Evolutionary conservation across 768 basidiomycete genomes (phyloP).

Genomic region (Myochromella boudieri): DNA sequence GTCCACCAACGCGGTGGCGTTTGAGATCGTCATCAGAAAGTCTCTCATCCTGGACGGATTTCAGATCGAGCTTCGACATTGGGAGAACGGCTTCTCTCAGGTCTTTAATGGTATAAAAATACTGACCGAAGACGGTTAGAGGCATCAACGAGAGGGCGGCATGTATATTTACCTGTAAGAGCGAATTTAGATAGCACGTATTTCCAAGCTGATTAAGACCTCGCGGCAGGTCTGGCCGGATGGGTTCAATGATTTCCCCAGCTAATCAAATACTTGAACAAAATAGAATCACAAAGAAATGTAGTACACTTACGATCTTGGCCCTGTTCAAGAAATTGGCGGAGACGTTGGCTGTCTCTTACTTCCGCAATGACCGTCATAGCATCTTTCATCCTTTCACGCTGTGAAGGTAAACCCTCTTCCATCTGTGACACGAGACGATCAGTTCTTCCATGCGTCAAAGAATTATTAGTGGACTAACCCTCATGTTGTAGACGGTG

Average conservation of each 20-base stretch:
- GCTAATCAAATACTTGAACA: conserved; percentile 38
- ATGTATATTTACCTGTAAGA: conserved; percentile 54
- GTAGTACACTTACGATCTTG: conserved; percentile 63
- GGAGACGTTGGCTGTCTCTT: conserved; percentile 69
- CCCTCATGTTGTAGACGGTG: conserved; percentile 70
- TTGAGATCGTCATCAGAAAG: conserved; percentile 79
- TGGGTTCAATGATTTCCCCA: conserved; percentile 57
- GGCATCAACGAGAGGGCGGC: background rate
- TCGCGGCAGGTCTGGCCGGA: conserved; percentile 69
- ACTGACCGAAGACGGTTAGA: conserved; percentile 43
- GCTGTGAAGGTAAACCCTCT: conserved; percentile 66
- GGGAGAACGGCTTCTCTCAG: conserved; percentile 73
- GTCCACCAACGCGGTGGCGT: conserved; percentile 84
- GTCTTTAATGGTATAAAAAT: conserved; percentile 95
- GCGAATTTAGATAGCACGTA: conserved; percentile 84
- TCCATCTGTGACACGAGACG: conserved; percentile 48
- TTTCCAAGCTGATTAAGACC: conserved; percentile 89
- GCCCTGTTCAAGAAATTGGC: conserved; percentile 63
- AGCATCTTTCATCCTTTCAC: conserved; percentile 73
- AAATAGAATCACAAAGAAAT: background rate
- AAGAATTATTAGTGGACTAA: conserved; percentile 28
- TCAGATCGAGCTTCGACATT: conserved; percentile 53
- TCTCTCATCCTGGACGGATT: conserved; percentile 65
- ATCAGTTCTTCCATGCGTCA: conserved; percentile 9
- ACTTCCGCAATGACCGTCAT: conserved; percentile 72